These are phyloP conservation scores for Solioccasus polychromus DNA, from an alignment of 768 basidiomycete genomes.

Conservation along the genomic window DNA sequence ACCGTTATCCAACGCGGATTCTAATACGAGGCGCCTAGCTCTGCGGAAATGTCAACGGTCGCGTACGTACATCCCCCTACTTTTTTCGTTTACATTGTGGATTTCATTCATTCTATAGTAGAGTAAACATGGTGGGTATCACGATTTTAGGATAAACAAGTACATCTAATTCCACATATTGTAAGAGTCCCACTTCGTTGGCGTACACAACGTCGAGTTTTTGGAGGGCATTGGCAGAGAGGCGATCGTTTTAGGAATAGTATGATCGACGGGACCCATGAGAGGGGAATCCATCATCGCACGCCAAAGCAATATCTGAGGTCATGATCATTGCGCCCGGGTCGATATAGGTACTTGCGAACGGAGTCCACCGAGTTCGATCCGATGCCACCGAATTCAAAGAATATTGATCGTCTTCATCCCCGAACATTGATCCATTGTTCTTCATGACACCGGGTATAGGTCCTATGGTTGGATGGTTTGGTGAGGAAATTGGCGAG, in stretches of 20 bases:
- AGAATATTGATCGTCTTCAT: slow-evolving; percentile 48
- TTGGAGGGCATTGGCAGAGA: neutral
- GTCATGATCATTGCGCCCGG: slow-evolving; percentile 31
- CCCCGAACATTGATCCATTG: slow-evolving; percentile 43
- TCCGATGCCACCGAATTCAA: slow-evolving; percentile 30
- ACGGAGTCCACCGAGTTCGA: slow-evolving; percentile 28
- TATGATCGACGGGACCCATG: slow-evolving; percentile 42
- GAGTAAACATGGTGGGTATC: slow-evolving; percentile 21
- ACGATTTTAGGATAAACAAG: slow-evolving; percentile 18
- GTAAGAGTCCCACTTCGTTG: slow-evolving; percentile 11
- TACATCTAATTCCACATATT: slow-evolving; percentile 17
- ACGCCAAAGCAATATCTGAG: slow-evolving; percentile 31
- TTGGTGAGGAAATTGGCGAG: slow-evolving; percentile 28
- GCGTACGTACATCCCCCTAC: too few species aligned
- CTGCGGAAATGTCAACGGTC: too few species aligned
- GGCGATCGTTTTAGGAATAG: slow-evolving; percentile 24
- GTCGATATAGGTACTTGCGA: slow-evolving; percentile 29
- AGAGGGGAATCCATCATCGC: slow-evolving; percentile 40
- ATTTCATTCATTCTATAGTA: too few species aligned
- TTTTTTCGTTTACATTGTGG: too few species aligned
- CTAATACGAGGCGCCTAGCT: too few species aligned
- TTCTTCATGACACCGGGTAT: slow-evolving; percentile 38
- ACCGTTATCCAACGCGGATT: too few species aligned
- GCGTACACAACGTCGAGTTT: slow-evolving; percentile 3
- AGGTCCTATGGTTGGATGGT: slow-evolving; percentile 23